Conservation (phyloP, 2,329 filamentous ascomycete genomes). For the Macroventuria anomochaeta region DNA sequence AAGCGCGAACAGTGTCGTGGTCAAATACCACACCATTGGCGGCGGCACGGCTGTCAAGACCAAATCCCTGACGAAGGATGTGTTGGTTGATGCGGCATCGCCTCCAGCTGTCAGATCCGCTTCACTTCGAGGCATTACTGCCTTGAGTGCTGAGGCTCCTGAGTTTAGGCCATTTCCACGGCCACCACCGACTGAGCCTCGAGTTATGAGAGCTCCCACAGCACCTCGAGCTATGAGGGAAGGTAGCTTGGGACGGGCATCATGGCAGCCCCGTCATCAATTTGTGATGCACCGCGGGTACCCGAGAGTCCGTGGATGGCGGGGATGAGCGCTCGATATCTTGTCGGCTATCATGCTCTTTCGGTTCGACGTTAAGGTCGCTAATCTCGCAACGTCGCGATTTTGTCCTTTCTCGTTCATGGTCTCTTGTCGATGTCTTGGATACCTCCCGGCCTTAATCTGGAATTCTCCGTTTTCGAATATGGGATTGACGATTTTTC, state of each 20-base stretch:
- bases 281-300: neutral
- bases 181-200: constrained; percentile 5
- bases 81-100: neutral
- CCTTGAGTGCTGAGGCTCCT: neutral
- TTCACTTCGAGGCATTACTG: neutral
- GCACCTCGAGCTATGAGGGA: constrained; percentile 10
- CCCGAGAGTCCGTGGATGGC: neutral
- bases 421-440: too few species aligned
- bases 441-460: too few species aligned
- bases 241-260: neutral
- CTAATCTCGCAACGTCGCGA: too few species aligned
- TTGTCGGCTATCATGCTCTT: neutral
- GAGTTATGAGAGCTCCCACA: constrained; percentile 6
- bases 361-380: too few species aligned
- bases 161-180: constrained; percentile 2
- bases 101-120: neutral
- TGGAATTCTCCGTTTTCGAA: too few species aligned
- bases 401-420: too few species aligned
- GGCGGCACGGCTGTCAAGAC: neutral
- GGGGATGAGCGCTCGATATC: neutral
- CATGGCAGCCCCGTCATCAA: neutral
- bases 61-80: neutral
- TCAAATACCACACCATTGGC: neutral
- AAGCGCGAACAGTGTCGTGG: neutral
- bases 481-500: too few species aligned